These are phyloP conservation scores for Xylaria bambusicola DNA, from an alignment of 495 filamentous ascomycete genomes.

Conservation along the genomic window DNA sequence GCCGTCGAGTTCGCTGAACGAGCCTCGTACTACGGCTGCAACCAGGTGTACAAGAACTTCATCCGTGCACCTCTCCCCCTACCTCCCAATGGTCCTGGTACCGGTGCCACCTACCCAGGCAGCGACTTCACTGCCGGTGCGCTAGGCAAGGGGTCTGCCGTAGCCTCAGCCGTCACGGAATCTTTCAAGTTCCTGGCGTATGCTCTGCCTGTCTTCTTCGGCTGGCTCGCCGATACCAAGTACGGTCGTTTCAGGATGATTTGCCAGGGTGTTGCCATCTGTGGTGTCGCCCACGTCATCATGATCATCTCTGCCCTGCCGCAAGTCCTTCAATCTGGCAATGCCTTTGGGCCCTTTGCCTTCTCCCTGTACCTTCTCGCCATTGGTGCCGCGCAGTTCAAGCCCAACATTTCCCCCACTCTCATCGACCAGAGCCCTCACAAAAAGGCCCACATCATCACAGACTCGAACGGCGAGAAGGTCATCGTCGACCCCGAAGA, in stretches of 20 bases:
- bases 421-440: constrained; percentile 74
- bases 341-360: constrained; percentile 59
- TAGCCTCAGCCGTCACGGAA: constrained; percentile 55
- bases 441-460: constrained; percentile 58
- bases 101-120: constrained; percentile 54
- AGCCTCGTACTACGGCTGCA: constrained; percentile 59
- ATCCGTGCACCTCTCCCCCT: constrained; percentile 55
- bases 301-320: constrained; percentile 63
- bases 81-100: constrained; percentile 56
- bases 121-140: constrained; percentile 60
- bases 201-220: constrained; percentile 59
- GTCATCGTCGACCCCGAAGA: constrained; percentile 75
- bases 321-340: constrained; percentile 53
- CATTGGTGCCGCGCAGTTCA: constrained; percentile 61
- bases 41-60: constrained; percentile 62
- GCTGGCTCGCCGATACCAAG: constrained; percentile 60
- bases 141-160: constrained; percentile 58
- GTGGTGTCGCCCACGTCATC: constrained; percentile 62
- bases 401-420: constrained; percentile 65
- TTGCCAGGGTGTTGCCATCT: constrained; percentile 58
- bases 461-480: constrained; percentile 66
- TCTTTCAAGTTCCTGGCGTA: constrained; percentile 61
- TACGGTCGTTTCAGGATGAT: constrained; percentile 64
- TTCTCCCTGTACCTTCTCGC: constrained; percentile 58
- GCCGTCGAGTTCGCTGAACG: constrained; percentile 61